Base-by-base conservation (phyloP, 1,284 basidiomycete species). In the Apiotrichum domesticum region DNA sequence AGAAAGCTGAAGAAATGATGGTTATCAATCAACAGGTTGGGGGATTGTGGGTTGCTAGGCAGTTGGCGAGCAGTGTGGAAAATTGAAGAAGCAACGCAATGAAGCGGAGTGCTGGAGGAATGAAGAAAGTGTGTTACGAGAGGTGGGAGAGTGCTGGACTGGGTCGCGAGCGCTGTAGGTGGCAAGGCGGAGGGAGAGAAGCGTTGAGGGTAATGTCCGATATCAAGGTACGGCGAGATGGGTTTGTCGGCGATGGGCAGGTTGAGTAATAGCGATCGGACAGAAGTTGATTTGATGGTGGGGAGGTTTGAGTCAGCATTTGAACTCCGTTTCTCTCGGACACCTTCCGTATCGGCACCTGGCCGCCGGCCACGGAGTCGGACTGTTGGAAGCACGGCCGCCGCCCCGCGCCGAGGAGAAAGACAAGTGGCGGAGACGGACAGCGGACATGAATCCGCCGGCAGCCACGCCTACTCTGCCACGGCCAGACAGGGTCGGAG, bases 91-190 rank as follows among this genome's bases (percentile, higher is more conserved):
- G 41, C 46, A 52, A 51, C 34, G 48, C 46, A 58, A 55, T 57
- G 59, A 57, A 55, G 60, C 54, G 34, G 63, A 21, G 35, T 34
- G 52, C 32, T 50, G 32, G 33, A 33, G 54, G 8, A 14, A 37
- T 39, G n/a, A 40, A 53, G 44, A 46, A 8, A 56, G 49, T 44
- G 47, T 46, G 47, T 32, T 41, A 47, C 39, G 54, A 42, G 51
- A 51, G 34, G 63, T 68, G 65, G 66, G 76, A 75, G 82, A 86
- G 82, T 81, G 85, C 87, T 86, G 87, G 82, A 85, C 87, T 90
- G 90, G 89, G 90, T 91, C 90, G 89, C 89, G 90, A 92, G 88
- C 84, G 82, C 87, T 90, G 75, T 60, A 9, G 55, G 33, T 51
- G 45, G 37, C 35, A 49, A 49, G 4, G 13, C 29, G 33, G 37